A percentile compares a stretch with the other conserved stretches of the same genome.
These are phyloP conservation scores for Fusarium sp. DNA, from an alignment of 2,329 filamentous ascomycete species.

Conservation along the genomic window DNA sequence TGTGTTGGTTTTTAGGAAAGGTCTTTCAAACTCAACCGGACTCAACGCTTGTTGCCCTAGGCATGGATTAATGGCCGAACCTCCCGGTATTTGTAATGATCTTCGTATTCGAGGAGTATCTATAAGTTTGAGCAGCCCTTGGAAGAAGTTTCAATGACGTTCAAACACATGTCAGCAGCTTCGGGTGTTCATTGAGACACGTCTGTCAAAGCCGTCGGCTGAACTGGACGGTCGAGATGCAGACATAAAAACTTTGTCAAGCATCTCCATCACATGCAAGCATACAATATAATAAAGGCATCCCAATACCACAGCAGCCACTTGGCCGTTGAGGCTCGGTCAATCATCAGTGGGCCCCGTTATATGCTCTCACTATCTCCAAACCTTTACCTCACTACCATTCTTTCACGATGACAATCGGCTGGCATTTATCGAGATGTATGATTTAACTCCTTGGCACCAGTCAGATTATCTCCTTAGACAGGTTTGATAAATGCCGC, in stretches of 20 bases:
- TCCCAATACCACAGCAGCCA: conserved; percentile 1
- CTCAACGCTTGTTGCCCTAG: conserved; percentile 7
- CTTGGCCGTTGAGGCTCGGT: neutral
- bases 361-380: conserved; percentile 11
- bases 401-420: neutral
- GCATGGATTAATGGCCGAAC: neutral
- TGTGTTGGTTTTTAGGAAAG: conserved; percentile 15
- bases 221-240: neutral
- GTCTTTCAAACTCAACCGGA: conserved; percentile 15
- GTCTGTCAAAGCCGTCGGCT: neutral
- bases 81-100: neutral
- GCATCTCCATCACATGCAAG: conserved; percentile 33
- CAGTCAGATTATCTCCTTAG: neutral
- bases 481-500: neutral
- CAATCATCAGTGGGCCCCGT: conserved; percentile 5
- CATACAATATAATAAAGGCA: neutral
- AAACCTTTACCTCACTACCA: neutral
- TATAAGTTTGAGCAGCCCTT: conserved; percentile 1
- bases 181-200: neutral
- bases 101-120: neutral
- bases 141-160: neutral
- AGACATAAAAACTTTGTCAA: neutral
- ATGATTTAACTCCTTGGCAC: neutral
- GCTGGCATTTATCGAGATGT: neutral
- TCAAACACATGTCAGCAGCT: neutral